Evolutionary conservation across 23 red algal genomes (phyloP), one percentile per base, ranked within the genome.

Genomic region (Chondrus crispus): DNA sequence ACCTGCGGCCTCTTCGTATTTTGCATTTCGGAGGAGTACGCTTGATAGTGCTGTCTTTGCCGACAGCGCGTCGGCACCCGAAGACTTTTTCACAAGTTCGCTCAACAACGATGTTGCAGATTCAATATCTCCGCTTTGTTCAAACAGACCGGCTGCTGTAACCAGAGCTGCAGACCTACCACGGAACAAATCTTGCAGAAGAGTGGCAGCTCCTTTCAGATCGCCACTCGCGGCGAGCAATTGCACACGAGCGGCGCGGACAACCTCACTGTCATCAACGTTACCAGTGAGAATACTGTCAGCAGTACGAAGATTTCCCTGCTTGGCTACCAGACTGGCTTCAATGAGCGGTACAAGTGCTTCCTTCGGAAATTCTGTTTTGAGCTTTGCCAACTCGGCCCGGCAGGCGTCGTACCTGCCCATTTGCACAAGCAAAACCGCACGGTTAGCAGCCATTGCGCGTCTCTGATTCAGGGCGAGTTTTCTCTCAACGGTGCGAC

Each of bases 361-460:
- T 46, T 92, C 89, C 9, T 74, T 71, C 2, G 89, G 62, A 62
- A 81, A 81, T 18, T 84, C 73, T 46, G 33, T 46, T 73, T 92
- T 92, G 47, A 92, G n/a, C 47, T 62, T 81, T 41, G 58, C 77
- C 39, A 92, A 48, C 62, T 92, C 89, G 24, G 54, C 44, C 42
- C 89, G 89, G 84, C 89, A 92, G 33, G 79, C 75, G 74, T 82
- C 89, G 41, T 69, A 68, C 62, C 89, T 53, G 5, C 89, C 89
- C 75, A 92, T 83, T 69, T 92, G 89, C 14, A 92, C 89, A 51
- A 84, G 68, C 37, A 92, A 74, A 2, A 92, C 49, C 10, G 89
- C 89, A 24, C 89, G 77, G 66, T 92, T 92, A 26, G 76, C 35
- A 7, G 53, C 78, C 89, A 92, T 92, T 12, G 89, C 89, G 7